Base-by-base conservation (phyloP, 371 early-diverging fungal genomes). In the Mortierella sp. region DNA sequence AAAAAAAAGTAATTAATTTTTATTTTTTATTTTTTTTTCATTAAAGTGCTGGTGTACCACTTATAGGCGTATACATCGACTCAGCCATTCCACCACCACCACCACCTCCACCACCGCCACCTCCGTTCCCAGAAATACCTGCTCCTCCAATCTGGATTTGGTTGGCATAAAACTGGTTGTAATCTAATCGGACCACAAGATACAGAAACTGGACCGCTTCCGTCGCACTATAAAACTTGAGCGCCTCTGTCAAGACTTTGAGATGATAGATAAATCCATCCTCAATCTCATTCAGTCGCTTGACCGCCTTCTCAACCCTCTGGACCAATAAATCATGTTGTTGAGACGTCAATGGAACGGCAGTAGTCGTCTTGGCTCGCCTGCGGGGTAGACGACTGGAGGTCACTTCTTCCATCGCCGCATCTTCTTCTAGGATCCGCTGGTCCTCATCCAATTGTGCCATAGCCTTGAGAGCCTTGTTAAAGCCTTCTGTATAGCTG, bases 131-230 rank as follows among this genome's bases (percentile, higher is more conserved):
- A n/a, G n/a, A n/a, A n/a, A n/a, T n/a, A n/a, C n/a, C 37, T 37
- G 5, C 37, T 37, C 37, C 37, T 37, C 37, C 37, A 37, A 37
- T 37, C 37, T 37, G 37, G 37, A 37, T 68, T 57, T 72, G 76
- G 53, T 81, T 67, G 7, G 76, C 82, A 64, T 90, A 88, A 55
- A 84, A 86, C 58, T 83, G 83, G 75, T 93, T 93, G 64, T 88
- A 94, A 62, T 95, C 96, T 45, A 96, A 62, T 55, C 94, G 81
- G 11, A 93, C 91, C 3, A 94, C 93, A 28, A 96, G 74, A 60
- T 91, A 91, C 52, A 92, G 70, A 74, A 94, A 93, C 56, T 88
- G 89, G 15, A 89, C 85, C 4, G 93, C 89, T 68, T 92, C 93
- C 1, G 89, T 90, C 21, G 91, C 90, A 0, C 93, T 93, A 75